Evolutionary conservation across 345 rosid genomes (phyloP), one percentile per base, ranked within the genome.

Genomic region (Lepidium aucheri): DNA sequence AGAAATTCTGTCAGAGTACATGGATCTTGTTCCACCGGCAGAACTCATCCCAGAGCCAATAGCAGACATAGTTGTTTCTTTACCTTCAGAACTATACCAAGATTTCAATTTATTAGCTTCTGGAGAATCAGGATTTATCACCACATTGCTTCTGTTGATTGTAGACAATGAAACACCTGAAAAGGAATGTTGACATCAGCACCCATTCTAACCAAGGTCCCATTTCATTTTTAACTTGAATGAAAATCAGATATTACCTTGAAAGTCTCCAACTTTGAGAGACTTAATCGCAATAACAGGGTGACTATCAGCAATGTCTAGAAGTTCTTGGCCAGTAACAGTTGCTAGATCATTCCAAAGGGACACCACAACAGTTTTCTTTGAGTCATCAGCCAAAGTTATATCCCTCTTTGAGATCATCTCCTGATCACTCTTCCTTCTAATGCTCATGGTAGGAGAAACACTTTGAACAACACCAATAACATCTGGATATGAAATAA

Each of bases 331-430:
- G 12, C 99, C 97, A 24, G 81, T 50, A 51, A 43, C 65, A 24
- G 87, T 90, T 58, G 99, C 97, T 50, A 94, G 82, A 6, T 90
- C 95, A 78, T 85, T 94, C 97, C 97, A 90, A 53, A 94, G 68
- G 4, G 99, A 86, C 46, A 94, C 93, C 17, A 83, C 86, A 34
- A 94, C 97, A 3, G 92, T 83, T 82, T 78, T 94, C 79, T 86
- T 90, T 1, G 96, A 73, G 51, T 84, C 91, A 74, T 90, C 95
- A 42, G 88, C 97, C 60, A 94, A 77, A 50, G 80, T 74, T 36
- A 94, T 76, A 60, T 94, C 99, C 64, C 99, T 86, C 84, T 94
- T 94, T n/a, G 95, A 87, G 34, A 90, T 47, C 52, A 76, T 79
- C 69, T 90, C 97, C 59, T 86, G 85, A 74, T 90, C 80, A 58